Base-by-base conservation (phyloP, 495 filamentous ascomycete genomes). In the Hypomontagnella monticulosa region DNA sequence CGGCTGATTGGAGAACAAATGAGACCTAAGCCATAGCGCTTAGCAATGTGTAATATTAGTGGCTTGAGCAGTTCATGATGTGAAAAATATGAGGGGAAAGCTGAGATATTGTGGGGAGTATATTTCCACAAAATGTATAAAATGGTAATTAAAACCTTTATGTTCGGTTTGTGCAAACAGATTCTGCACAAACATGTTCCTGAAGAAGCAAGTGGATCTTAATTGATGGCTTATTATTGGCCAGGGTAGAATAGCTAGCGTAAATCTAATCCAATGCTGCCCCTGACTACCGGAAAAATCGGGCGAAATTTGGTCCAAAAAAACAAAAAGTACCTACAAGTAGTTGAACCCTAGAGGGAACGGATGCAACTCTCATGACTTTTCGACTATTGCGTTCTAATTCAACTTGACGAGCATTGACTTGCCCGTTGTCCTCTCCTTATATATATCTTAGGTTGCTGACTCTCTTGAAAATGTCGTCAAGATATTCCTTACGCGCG, bases 401-500 rank as follows among this genome's bases (percentile, higher is more conserved):
- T 59, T 43, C 15, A 16, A 57, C 38, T 7, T 63, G 65, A 73
- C 52, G 71, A 65, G 65, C 62, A 67, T 61, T 63, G 33, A 48
- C 14, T 66, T 58, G 71, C 66, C 53, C 52, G 69, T 70, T 61
- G 55, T 65, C 65, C 66, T 51, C 27, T 71, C 69, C 18, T 71
- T 59, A n/a, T 20, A 10, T 18, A 7, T 40, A 44, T 55, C 14
- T 27, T 32, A 34, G 15, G 18, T 37, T 18, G 15, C 12, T 41
- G n/a, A 30, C 46, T 50, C 18, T 15, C 40, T 54, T 44, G 37
- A 51, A 59, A 18, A 73, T 73, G 71, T 71, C 71, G 32, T 56
- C 71, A 27, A 48, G 71, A 43, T 73, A 73, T 42, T 73, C 71
- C 11, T 60, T 73, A 51, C 69, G 71, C 47, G 65, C 71, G 48